phyloP scores from a whole-genome alignment of 345 rosid species.

The Gossypium arboreum region DNA sequence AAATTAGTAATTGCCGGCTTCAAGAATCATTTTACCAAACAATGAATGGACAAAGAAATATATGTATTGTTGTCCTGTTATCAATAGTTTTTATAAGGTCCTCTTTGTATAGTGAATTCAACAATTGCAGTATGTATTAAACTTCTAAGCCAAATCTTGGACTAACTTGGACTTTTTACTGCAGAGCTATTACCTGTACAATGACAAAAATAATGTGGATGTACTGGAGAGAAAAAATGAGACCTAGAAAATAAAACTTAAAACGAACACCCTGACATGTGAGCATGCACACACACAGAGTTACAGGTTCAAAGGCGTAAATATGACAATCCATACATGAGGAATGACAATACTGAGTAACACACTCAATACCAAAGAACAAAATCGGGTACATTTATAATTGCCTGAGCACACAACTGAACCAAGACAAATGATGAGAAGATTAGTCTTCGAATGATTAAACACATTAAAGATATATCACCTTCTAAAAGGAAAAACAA shows the following conservation, averaged over 20 bases:
- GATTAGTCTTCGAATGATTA: neutral
- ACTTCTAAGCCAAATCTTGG: neutral
- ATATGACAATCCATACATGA: neutral
- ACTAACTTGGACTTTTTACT: neutral
- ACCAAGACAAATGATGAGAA: neutral
- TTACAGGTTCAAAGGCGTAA: neutral
- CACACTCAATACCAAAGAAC: neutral
- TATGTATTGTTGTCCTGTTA: neutral
- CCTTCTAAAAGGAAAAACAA: neutral
- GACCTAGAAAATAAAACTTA: neutral
- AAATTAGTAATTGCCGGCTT: neutral
- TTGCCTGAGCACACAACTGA: neutral
- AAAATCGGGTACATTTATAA: neutral
- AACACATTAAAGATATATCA: neutral
- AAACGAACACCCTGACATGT: neutral
- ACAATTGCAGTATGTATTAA: neutral
- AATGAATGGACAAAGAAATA: neutral
- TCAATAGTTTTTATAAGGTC: neutral
- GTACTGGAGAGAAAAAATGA: neutral
- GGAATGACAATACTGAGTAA: neutral
- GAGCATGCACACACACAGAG: neutral
- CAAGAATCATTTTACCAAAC: neutral
- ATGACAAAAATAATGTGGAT: neutral
- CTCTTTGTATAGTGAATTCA: neutral
- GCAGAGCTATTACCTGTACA: neutral